Percentiles rank a stretch among this genome's conserved stretches.
phyloP scores from a whole-genome alignment of 2,329 filamentous ascomycete genomes.

The Simplicillium aogashimaense region DNA sequence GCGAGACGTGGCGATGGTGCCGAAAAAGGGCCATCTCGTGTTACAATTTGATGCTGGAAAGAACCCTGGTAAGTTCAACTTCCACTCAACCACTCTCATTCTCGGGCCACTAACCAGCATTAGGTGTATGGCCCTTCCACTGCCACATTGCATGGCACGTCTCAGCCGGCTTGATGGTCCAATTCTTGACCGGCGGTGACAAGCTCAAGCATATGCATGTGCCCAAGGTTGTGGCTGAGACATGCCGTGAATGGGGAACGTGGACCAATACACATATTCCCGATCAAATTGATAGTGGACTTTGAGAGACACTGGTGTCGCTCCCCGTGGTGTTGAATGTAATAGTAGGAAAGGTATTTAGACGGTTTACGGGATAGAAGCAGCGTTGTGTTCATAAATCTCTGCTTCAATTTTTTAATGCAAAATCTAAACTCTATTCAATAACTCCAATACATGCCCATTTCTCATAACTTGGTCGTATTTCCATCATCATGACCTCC shows the following conservation, averaged over 20 bases:
- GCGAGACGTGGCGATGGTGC: conserved; percentile 40
- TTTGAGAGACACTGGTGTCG: conserved; percentile 17
- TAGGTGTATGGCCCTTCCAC: conserved; percentile 42
- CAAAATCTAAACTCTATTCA: too few relatives aligned
- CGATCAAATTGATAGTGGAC: conserved; percentile 44
- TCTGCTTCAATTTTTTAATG: neutral
- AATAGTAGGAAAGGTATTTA: too few relatives aligned
- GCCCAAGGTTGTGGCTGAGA: conserved; percentile 37
- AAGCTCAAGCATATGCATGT: conserved; percentile 28
- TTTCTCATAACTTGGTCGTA: too few relatives aligned
- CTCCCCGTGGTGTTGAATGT: too few relatives aligned
- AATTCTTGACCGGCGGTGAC: conserved; percentile 36
- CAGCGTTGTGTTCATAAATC: too few relatives aligned
- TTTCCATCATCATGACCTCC: too few relatives aligned
- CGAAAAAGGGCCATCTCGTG: conserved; percentile 33
- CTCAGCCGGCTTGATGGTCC: conserved; percentile 39
- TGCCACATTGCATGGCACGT: conserved; percentile 50
- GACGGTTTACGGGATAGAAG: too few relatives aligned
- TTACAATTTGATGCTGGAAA: conserved; percentile 37
- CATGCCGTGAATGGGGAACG: conserved; percentile 40
- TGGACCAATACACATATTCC: conserved; percentile 37
- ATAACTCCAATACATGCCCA: too few relatives aligned
- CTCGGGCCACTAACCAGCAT: neutral
- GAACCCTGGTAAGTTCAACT: conserved; percentile 28
- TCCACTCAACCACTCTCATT: neutral